These are phyloP conservation scores for Salix caprea DNA, from an alignment of 345 rosid genomes.

Conservation along the genomic window DNA sequence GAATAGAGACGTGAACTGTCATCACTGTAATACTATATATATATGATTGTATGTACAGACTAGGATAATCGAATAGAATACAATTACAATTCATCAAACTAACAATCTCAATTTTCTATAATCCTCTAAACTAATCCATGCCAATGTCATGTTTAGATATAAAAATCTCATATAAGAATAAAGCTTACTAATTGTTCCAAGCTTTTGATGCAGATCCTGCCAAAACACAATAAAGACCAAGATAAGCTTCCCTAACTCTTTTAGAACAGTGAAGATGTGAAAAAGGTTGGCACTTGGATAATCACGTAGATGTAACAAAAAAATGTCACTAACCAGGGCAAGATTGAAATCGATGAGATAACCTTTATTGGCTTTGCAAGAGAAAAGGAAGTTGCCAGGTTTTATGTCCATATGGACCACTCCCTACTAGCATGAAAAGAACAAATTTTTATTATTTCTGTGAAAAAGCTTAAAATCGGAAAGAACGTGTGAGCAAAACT, in stretches of 20 bases:
- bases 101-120: too few species aligned
- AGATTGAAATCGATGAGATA: slow-evolving; percentile 94
- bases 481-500: background rate
- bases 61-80: too few species aligned
- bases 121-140: background rate
- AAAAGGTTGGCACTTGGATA: background rate
- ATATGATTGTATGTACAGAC: too few species aligned
- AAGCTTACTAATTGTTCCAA: slow-evolving; percentile 50
- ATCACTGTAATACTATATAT: too few species aligned
- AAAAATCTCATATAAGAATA: background rate
- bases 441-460: background rate
- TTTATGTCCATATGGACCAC: slow-evolving; percentile 93
- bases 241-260: background rate
- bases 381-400: slow-evolving; percentile 95
- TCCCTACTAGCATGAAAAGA: slow-evolving; percentile 45
- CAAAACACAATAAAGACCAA: slow-evolving; percentile 17
- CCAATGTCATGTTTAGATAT: background rate
- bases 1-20: too few species aligned
- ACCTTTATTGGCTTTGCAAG: slow-evolving; percentile 68
- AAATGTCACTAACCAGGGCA: slow-evolving; percentile 64
- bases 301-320: background rate
- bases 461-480: background rate
- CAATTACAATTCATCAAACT: too few species aligned
- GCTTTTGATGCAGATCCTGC: slow-evolving; percentile 82
- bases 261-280: background rate